A percentile compares a stretch with the other conserved stretches of the same genome.
These are phyloP conservation scores for Davidsoniella virescens DNA, from an alignment of 2,329 filamentous ascomycete species.

Conservation along the genomic window DNA sequence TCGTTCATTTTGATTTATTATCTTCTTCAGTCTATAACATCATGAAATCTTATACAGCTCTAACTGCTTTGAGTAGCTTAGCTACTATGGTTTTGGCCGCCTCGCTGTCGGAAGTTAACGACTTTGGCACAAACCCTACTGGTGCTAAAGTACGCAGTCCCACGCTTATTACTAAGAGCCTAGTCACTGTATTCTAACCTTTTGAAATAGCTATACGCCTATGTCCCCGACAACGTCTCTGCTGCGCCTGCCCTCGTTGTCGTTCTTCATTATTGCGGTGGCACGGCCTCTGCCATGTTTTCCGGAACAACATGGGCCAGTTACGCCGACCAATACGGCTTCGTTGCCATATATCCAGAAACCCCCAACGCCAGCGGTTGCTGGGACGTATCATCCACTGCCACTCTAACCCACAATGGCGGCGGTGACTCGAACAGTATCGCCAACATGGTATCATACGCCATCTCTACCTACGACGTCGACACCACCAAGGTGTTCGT, in stretches of 20 bases:
- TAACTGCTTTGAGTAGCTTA: constrained; percentile 1
- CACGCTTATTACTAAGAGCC: no score
- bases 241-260: constrained; percentile 31
- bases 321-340: constrained; percentile 25
- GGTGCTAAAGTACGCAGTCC: constrained; percentile 8
- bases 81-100: constrained; percentile 13
- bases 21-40: neutral
- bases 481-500: constrained; percentile 36
- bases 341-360: constrained; percentile 38
- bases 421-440: constrained; percentile 40
- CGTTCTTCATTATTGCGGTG: constrained; percentile 37
- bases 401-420: constrained; percentile 36
- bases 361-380: constrained; percentile 34
- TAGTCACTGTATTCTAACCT: no score
- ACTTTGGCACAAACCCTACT: constrained; percentile 23
- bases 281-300: constrained; percentile 33
- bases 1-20: no score
- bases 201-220: constrained; percentile 16
- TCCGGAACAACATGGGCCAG: constrained; percentile 30
- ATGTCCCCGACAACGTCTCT: constrained; percentile 22
- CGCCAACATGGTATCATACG: constrained; percentile 42
- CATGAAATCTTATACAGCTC: constrained; percentile 7
- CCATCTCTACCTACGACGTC: constrained; percentile 33
- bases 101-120: constrained; percentile 22
- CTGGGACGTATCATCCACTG: constrained; percentile 40